Evolutionary conservation across 441 rosid genomes (phyloP), one percentile per base, ranked within the genome.

Genomic region (Populus hybrid): DNA sequence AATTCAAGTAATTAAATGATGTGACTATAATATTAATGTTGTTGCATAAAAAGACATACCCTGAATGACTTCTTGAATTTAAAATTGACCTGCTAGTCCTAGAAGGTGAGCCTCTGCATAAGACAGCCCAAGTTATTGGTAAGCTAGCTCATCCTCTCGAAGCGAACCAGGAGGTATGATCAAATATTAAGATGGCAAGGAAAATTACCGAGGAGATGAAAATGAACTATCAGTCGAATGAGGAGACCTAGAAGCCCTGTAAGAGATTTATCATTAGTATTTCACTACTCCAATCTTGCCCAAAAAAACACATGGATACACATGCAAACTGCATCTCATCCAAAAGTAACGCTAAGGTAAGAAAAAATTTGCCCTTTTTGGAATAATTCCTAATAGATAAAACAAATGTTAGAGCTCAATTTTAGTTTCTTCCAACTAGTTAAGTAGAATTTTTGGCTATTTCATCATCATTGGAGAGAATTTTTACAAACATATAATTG

Each of bases 41-140:
- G 6, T 35, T 18, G 21, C 67, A 68, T 61, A 76, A 61, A 40
- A 76, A 65, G 36, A 63, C 87, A 72, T 89, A 91, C 96, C 82
- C 83, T 26, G 94, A 89, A 28, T 28, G 75, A 84, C 97, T 92
- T 82, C 89, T 83, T 2, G 92, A 91, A 73, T 86, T 84, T 78
- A 97, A 92, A 76, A 76, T 80, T 53, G 91, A 83, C 84, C 79
- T 87, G 84, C 92, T 89, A 80, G 77, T 77, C 77, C 85, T 82
- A 67, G 94, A 88, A 76, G 85, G 89, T 8, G 90, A 83, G 65
- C 80, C 83, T 59, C 93, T 90, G 86, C 88, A 88, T 9, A 82
- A 67, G 57, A 77, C 81, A 9, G 67, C 69, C 57, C 77, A 72
- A 34, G 26, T 69, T 74, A 64, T 9, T 6, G 36, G 61, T 77